Conservation (phyloP, 257 asterid genomes). For the Solanum chiquidenum region DNA sequence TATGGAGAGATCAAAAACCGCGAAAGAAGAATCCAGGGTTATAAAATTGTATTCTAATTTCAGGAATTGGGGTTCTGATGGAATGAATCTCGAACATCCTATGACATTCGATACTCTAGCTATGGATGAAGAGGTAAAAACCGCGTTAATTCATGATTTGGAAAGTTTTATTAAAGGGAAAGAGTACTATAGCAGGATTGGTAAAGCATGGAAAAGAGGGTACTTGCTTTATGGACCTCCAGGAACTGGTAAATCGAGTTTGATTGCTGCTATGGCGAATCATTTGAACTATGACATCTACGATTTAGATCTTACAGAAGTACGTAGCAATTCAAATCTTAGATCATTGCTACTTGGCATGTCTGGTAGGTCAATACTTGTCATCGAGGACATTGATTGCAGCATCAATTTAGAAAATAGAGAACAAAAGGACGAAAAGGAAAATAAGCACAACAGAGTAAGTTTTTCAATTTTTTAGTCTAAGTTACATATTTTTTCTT, state of each 20-base stretch:
- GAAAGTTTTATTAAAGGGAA: conserved; percentile 39
- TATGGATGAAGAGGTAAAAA: conserved; percentile 30
- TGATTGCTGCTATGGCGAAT: conserved; percentile 78
- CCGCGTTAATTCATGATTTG: conserved; percentile 31
- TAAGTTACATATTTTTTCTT: not conserved
- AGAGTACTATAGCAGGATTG: conserved; percentile 43
- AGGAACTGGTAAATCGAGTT: conserved; percentile 76
- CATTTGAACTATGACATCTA: conserved; percentile 54
- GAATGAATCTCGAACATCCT: conserved; percentile 51
- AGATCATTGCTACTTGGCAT: conserved; percentile 35
- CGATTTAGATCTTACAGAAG: conserved; percentile 52
- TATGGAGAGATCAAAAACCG: conserved; percentile 21
- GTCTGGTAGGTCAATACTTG: conserved; percentile 48
- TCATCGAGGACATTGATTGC: conserved; percentile 70
- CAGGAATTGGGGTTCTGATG: conserved; percentile 16
- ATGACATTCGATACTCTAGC: conserved; percentile 51
- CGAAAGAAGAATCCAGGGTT: conserved; percentile 13
- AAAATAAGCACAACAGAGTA: conserved; percentile 4
- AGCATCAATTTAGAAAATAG: conserved; percentile 30
- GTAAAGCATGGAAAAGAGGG: conserved; percentile 81
- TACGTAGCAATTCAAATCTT: conserved; percentile 31
- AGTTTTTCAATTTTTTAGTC: not conserved
- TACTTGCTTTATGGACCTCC: conserved; percentile 76
- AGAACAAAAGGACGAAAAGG: not conserved
- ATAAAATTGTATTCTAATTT: conserved; percentile 20